phyloP scores from a whole-genome alignment of 2,329 filamentous ascomycete genomes.

The Aureobasidium sp. region DNA sequence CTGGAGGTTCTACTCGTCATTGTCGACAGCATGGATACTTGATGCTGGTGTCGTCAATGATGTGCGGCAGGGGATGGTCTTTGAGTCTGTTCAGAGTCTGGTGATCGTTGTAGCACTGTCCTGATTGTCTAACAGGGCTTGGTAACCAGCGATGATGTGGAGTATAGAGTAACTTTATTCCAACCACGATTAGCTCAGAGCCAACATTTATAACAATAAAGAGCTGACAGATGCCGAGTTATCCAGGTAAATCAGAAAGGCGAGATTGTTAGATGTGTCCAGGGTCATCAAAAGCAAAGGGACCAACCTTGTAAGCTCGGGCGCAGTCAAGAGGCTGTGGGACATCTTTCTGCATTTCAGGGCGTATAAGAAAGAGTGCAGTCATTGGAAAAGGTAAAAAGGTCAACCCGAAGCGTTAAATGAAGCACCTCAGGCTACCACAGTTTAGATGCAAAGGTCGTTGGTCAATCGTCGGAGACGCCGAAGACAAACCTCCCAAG shows the following conservation, averaged over 20 bases:
- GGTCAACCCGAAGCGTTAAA: constrained; percentile 1
- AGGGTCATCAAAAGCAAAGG: background rate
- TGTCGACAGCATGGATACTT: background rate
- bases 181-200: background rate
- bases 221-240: background rate
- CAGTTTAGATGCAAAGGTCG: background rate
- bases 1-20: background rate
- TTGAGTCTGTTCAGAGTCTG: background rate
- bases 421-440: constrained; percentile 5
- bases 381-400: constrained; percentile 1
- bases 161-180: background rate
- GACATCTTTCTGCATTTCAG: background rate
- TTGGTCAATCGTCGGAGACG: background rate
- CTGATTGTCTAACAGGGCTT: background rate
- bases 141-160: background rate
- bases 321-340: background rate
- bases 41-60: background rate
- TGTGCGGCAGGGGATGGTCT: background rate
- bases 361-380: background rate
- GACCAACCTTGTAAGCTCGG: background rate
- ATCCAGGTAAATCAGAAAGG: background rate
- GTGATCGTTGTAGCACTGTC: background rate
- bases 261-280: background rate
- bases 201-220: background rate
- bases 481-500: background rate